These are phyloP conservation scores for Diutina pseudorugosa DNA, from an alignment of 1,139 yeast species.

Conservation along the genomic window DNA sequence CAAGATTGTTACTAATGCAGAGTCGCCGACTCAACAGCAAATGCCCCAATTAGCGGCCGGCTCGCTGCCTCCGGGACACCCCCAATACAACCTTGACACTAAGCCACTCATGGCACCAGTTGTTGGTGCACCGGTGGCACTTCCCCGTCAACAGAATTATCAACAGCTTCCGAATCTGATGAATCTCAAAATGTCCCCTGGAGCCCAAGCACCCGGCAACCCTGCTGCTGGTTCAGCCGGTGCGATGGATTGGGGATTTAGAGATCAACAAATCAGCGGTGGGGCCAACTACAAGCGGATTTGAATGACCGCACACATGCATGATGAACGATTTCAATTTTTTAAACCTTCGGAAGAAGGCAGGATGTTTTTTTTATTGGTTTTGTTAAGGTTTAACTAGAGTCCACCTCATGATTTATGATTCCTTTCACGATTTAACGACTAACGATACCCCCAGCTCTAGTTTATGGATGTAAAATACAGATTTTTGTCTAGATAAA, in stretches of 20 bases:
- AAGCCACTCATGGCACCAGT: background rate
- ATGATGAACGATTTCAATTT: background rate
- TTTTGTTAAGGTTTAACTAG: background rate
- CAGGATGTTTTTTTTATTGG: background rate
- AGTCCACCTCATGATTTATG: background rate
- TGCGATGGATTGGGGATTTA: background rate
- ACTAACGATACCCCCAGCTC: background rate
- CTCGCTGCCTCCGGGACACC: background rate
- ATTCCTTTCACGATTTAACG: background rate
- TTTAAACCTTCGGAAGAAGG: background rate
- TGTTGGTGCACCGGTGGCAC: background rate
- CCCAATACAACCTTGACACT: background rate
- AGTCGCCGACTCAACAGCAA: background rate
- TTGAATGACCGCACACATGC: background rate
- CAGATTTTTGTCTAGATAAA: background rate
- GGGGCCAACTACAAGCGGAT: slow-evolving; percentile 1
- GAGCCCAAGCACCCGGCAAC: background rate
- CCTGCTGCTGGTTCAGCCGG: background rate
- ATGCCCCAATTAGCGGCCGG: background rate
- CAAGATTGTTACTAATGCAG: background rate
- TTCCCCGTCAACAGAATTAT: background rate
- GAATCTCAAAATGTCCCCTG: background rate
- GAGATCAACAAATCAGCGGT: slow-evolving; percentile 2
- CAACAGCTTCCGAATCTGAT: background rate
- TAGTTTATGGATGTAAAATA: background rate